Evolutionary conservation across 1,139 yeast genomes (phyloP), one percentile per base, ranked within the genome.

Genomic region (Yarrowia galli): DNA sequence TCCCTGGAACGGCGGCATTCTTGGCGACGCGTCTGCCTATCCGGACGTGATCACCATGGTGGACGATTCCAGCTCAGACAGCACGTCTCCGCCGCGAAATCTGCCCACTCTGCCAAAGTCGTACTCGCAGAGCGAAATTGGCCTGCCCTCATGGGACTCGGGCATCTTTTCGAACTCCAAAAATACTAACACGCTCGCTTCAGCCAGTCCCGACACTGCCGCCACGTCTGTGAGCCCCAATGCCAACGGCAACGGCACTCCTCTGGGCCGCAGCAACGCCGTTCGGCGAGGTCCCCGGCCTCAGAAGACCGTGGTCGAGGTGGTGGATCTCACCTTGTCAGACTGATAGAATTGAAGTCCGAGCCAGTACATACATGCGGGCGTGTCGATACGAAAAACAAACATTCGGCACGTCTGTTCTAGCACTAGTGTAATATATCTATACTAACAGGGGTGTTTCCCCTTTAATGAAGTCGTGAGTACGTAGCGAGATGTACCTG

Each of bases 361-460:
- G 9, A 22, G 23, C 23, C 16, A 13, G 48, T 42, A 42, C 45
- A 22, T 43, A 43, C 48, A 46, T 23, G 32, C 32, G 32, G 32
- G 32, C 51, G 28, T 9, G 46, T 7, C 23, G 23, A 18, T 12
- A 20, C 42, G 13, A 18, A 8, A 1, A 20, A 10, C 28, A 13
- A 20, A 20, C 9, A 28, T 10, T 22, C 23, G 48, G 48, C 51
- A 8, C 35, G 32, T 18, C 32, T 3, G 32, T n/a, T 51, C 42
- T 23, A 10, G 42, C 56, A 35, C 60, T 54, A 54, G 61, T 54
- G 61, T 54, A 54, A 56, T 56, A 58, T 43, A 48, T 48, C 48
- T 43, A 42, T 58, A 58, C 64, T 58, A 58, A 58, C 64, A 4
- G 64, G 64, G 64, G 49, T 48, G 64, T 58, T 28, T 58, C 51